Percentiles rank a stretch among this genome's conserved stretches.
phyloP scores from a whole-genome alignment of 2,329 filamentous ascomycete species.

The Xylaria sp. region DNA sequence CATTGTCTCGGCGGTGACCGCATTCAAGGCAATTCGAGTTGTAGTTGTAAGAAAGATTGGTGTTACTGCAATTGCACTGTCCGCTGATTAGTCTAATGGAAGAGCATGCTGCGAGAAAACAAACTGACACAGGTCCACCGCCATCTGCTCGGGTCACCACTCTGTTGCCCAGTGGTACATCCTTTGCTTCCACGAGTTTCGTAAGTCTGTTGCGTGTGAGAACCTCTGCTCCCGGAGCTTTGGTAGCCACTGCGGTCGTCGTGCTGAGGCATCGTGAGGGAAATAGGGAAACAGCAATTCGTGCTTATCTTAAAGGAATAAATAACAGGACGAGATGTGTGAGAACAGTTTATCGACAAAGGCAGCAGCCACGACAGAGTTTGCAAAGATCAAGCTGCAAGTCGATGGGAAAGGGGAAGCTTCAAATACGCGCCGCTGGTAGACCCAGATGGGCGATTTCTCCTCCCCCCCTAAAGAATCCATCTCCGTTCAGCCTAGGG shows the following conservation, averaged over 20 bases:
- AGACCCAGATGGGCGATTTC: background rate
- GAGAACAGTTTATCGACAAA: background rate
- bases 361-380: background rate
- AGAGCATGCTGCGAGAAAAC: background rate
- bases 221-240: background rate
- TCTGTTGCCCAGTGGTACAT: background rate
- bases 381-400: background rate
- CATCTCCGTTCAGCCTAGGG: slow-evolving; percentile 26
- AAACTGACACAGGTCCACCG: slow-evolving; percentile 43
- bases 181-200: background rate
- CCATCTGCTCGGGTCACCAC: slow-evolving; percentile 6
- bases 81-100: slow-evolving; percentile 28
- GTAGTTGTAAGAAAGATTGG: slow-evolving; percentile 38
- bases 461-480: background rate
- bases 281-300: too few relatives aligned
- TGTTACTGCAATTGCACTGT: slow-evolving; percentile 37
- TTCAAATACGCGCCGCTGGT: background rate
- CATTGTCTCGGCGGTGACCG: background rate
- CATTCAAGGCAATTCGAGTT: slow-evolving; percentile 31
- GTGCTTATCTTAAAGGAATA: background rate
- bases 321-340: background rate
- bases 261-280: background rate
- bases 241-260: background rate
- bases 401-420: background rate
- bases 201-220: background rate